Base-by-base conservation (phyloP, 768 basidiomycete genomes). In the Rhizopogon sp. region DNA sequence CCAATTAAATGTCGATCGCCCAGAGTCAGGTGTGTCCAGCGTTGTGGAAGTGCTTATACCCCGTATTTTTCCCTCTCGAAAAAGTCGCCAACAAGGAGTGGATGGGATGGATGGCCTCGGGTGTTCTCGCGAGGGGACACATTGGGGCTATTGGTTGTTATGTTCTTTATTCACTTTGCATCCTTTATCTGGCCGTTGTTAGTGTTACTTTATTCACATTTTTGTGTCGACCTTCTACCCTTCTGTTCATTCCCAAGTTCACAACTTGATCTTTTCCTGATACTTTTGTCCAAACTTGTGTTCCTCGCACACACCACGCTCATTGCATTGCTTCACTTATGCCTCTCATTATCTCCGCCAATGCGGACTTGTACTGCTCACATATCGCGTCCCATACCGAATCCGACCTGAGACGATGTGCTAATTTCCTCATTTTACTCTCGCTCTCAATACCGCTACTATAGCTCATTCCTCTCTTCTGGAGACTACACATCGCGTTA, bases 131-230 rank as follows among this genome's bases (percentile, higher is more conserved):
- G 54, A 56, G n/a, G 67, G 61, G 58, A 59, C 60, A 61, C 60
- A 56, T 57, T 79, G 80, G 79, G 80, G 83, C 79, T 83, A 75
- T 82, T 83, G 79, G 80, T 82, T 83, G 80, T 74, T 71, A 67
- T 68, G 62, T 71, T 78, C 71, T 76, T 79, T 79, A 78, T 78
- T 75, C 66, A 68, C 70, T 76, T 25, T 71, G 66, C 69, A 63
- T 74, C 60, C 58, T 63, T 58, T 54, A 58, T 64, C 29, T 49
- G 20, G 33, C 51, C 40, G 56, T 51, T 54, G 44, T 58, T 62
- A 61, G 52, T 58, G 54, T 58, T 66, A 64, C 62, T 37, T 67
- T 71, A 66, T 65, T 50, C 58, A 63, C 65, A 63, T 72, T 60
- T 68, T 64, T 62, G 59, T 62, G 52, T 62, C 63, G 52, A 60